Evolutionary conservation across 768 basidiomycete species (phyloP), one percentile per base, ranked within the genome.

Genomic region (Mycena filopes): DNA sequence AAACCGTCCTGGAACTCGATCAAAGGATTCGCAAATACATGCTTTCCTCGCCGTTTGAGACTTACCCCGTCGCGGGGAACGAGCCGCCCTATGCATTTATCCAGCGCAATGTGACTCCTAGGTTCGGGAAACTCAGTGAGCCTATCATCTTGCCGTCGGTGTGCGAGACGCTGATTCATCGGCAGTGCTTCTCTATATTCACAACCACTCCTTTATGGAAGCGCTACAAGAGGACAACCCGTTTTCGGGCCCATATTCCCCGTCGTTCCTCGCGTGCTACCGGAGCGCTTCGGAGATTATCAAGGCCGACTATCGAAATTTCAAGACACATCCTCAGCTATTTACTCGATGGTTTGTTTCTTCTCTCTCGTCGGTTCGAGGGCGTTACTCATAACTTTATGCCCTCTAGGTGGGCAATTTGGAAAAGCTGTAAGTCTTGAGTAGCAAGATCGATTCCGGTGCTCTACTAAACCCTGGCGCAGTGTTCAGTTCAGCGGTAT

Each of bases 251-350:
- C 77, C 81, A 8, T 84, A 82, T 48, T 80, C 83, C 0, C 81
- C 84, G 11, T 84, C 83, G 12, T 82, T 82, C 65, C 77, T 84
- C n/a, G 82, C 84, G 3, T 80, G 80, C 20, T 83, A 83, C 67
- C 77, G 82, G 46, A 81, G 80, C 53, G 83, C 83, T 16, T 83
- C 83, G 2, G 77, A 79, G 50, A 78, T 77, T n/a, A 79, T 84
- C 56, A 83, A 80, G 66, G 54, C 62, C 11, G 60, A 69, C 28
- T 65, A 65, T 20, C 62, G 55, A 25, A 61, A 73, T n/a, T 70
- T 67, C 33, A 64, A 60, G 6, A 43, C 25, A 16, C 45, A 63
- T 21, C 76, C 76, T 10, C 60, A 53, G 47, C 45, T 75, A n/a
- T 65, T 59, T 45, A 68, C 47, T 60, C 69, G 66, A 70, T 61